Evolutionary conservation across 495 filamentous ascomycete species (phyloP).

Genomic region (Talaromyces nanjingensis): DNA sequence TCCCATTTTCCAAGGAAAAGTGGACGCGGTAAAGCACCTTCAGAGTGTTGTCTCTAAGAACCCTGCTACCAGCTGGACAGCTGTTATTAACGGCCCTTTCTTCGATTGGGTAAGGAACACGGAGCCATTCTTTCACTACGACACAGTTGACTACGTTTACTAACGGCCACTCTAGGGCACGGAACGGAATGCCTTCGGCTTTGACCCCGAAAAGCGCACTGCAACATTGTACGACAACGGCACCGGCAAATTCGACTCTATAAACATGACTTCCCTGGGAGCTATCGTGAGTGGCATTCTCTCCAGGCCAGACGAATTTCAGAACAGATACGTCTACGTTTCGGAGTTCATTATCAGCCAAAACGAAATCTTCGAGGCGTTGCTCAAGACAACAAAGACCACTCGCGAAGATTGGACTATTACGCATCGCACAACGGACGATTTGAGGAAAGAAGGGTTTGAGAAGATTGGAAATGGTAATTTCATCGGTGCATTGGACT

Average conservation of each 20-base stretch:
- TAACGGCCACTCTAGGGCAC: not conserved
- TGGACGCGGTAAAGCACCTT: not conserved
- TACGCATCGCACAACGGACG: not conserved
- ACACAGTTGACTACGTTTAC: not conserved
- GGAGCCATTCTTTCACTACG: too few species aligned
- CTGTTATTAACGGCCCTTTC: conserved; percentile 2
- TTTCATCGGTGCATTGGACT: not conserved
- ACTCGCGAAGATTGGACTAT: not conserved
- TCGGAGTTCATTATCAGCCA: conserved; percentile 3
- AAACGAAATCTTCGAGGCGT: conserved; percentile 4
- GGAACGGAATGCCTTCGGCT: not conserved
- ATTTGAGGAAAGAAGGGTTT: not conserved
- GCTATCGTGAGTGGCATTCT: not conserved
- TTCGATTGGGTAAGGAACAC: conserved; percentile 3
- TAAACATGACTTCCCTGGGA: not conserved
- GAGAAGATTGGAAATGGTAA: conserved; percentile 1
- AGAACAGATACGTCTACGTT: conserved; percentile 1
- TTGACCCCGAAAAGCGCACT: not conserved
- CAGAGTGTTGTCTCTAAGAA: not conserved
- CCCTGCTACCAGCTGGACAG: not conserved
- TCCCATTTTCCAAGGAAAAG: conserved; percentile 3
- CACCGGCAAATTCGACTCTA: conserved; percentile 2
- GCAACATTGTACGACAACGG: conserved; percentile 5
- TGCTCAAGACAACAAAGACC: not conserved
- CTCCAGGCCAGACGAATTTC: not conserved